Evolutionary conservation across 805 yeast species (phyloP), one percentile per base, ranked within the genome.

Genomic region (Candida montana): DNA sequence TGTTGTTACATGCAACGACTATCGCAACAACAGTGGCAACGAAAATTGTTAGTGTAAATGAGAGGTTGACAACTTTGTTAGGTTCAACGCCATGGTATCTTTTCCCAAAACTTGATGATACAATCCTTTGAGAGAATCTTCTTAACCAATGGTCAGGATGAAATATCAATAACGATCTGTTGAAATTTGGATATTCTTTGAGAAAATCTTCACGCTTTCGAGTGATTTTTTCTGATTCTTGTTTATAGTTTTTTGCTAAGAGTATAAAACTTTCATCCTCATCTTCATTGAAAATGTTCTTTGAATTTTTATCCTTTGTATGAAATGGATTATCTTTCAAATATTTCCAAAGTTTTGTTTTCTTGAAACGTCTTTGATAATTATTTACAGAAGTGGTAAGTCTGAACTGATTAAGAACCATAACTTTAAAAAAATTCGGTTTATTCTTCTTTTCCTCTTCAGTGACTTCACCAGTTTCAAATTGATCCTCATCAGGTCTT

Each of bases 41-140:
- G 41, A 86, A 73, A 74, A 86, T 76, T 29, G 79, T 37, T 3
- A 68, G 48, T 17, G 70, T 64, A 59, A 83, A 72, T 26, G 75
- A 40, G 51, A 72, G 76, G 41, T 75, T 69, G 30, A 79, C 61
- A 42, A 71, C 62, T 33, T 64, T 64, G 40, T 72, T 69, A 0
- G 95, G 90, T 12, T 72, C 79, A 5, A 74, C 76, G 1, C 96
- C 96, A 47, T 79, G 82, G 11, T 81, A 71, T 45, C 98, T 67
- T 41, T 71, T 78, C 0, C 95, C 96, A 36, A 71, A 65, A 48
- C 89, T 76, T 1, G 95, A 81, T 2, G 77, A 68, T 0, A 85
- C 90, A 7, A 89, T 63, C 24, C 67, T 61, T 58, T 91, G 98
- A 52, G 96, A 91, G 31, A 81, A 63, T 34, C 68, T 63, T 45